Evolutionary conservation across 108 stramenopile genomes (phyloP).

Genomic region (Aurantiochytrium sp.): DNA sequence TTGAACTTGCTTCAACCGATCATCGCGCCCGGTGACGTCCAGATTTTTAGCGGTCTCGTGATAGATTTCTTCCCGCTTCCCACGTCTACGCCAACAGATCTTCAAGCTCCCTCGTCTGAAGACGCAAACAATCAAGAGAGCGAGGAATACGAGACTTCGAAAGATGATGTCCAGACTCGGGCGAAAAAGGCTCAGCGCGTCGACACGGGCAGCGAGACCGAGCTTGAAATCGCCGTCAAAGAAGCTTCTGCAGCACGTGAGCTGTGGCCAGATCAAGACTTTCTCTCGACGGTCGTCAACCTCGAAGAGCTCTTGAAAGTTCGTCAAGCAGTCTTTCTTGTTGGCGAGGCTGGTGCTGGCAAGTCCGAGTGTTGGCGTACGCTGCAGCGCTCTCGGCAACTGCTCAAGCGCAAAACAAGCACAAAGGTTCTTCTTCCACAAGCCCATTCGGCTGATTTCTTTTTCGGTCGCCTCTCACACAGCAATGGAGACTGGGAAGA

Average conservation of each 20-base stretch:
- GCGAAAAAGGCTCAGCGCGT: constrained; percentile 1
- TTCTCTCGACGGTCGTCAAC: constrained; percentile 49
- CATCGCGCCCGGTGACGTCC: constrained; percentile 57
- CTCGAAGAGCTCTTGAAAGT: constrained; percentile 61
- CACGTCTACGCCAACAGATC: too few relatives aligned
- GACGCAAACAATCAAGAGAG: too few relatives aligned
- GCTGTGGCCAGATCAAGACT: constrained; percentile 28
- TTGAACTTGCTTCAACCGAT: constrained; percentile 64
- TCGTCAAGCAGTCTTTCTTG: constrained; percentile 61
- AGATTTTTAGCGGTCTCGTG: constrained; percentile 57
- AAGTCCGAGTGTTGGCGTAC: constrained; percentile 70
- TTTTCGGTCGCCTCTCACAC: constrained; percentile 67
- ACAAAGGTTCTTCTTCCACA: constrained; percentile 66
- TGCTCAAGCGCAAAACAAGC: constrained; percentile 36
- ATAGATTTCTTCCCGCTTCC: constrained; percentile 51
- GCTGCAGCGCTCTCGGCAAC: constrained; percentile 37
- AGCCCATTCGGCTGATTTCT: constrained; percentile 66
- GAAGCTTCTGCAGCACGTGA: constrained; percentile 14
- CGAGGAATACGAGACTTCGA: too few relatives aligned
- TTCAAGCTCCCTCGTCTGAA: too few relatives aligned
- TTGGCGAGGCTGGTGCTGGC: constrained; percentile 65
- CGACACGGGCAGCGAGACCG: constrained; percentile 43
- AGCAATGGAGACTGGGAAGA: constrained; percentile 74
- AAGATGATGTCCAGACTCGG: too few relatives aligned
- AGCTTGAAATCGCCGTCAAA: constrained; percentile 17